Conservation (phyloP, 345 rosid species). For the Salix caprea region DNA sequence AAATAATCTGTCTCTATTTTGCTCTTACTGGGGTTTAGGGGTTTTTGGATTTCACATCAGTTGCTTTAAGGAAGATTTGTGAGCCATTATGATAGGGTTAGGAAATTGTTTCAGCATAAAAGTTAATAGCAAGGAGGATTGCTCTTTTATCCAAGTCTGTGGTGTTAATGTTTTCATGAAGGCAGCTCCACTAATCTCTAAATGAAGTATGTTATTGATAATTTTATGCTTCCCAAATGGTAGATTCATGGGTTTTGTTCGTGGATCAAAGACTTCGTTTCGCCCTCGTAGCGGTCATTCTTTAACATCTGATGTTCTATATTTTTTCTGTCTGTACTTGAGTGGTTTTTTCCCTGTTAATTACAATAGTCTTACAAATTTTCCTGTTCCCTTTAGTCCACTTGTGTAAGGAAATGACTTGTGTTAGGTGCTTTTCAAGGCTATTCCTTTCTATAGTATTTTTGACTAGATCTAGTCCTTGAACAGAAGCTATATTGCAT, state of each 20-base stretch:
- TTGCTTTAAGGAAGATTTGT: conserved; percentile 1
- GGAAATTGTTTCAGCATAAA: conserved; percentile 1
- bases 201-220: not conserved
- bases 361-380: not conserved
- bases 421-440: not conserved
- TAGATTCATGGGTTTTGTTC: not conserved
- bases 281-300: not conserved
- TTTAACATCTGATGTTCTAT: not conserved
- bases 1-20: not conserved
- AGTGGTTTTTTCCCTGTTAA: not conserved
- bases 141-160: not conserved
- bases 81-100: not conserved
- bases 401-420: not conserved
- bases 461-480: not conserved
- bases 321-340: not conserved
- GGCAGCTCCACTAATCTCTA: not conserved
- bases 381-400: not conserved
- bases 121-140: not conserved
- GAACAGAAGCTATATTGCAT: not conserved
- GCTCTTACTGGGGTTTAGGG: not conserved
- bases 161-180: not conserved
- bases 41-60: not conserved
- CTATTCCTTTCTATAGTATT: not conserved
- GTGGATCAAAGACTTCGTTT: not conserved
- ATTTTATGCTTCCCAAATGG: not conserved